Base-by-base conservation (phyloP, 805 yeast species). In the Saccharomycopsis fodiens region DNA sequence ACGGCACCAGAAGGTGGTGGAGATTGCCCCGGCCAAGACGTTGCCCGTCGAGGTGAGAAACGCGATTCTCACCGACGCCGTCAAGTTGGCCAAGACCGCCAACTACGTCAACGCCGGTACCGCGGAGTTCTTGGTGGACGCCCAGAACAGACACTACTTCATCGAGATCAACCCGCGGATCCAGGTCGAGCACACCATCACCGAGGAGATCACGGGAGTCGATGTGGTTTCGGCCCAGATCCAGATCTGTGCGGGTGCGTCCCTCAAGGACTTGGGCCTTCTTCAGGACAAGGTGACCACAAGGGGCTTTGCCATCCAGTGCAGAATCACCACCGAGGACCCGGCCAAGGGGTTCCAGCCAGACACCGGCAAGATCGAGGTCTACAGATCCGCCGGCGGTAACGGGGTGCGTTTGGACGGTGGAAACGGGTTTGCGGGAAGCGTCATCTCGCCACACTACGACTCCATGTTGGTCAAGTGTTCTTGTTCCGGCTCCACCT, bases 331-430 rank as follows among this genome's bases (percentile, higher is more conserved):
- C 48, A 91, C 98, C 42, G 98, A 93, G 67, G 98, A 91, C 63
- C 97, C 98, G 10, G 63, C 95, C 43, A 89, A 89, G 70, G 86
- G 84, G 62, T 91, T 91, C 80, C 97, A 86, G 68, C 98, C 98
- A 13, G 98, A 91, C 63, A 93, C 97, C 2, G 98, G 98, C 63
- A 88, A 89, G 67, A 84, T 91, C 58, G 98, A 91, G 67, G 98
- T 91, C 39, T 91, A 91, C 73, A 80, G 97, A 66, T 88, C 97
- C 39, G 86, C 97, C 19, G 98, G 98, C 68, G 99, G 99, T 73
- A 93, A 93, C 62, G 99, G 99, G 66, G 97, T 93, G 40, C 82
- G 99, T 71, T 75, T 93, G 57, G 98, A 91, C 60, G 98, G 98
- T 70, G 97, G 97, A 69, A 91, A 91, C 63, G 97, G 96, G 3